Evolutionary conservation across 2,329 filamentous ascomycete species (phyloP), one percentile per base, ranked within the genome.

Genomic region (Beauveria caledonica): DNA sequence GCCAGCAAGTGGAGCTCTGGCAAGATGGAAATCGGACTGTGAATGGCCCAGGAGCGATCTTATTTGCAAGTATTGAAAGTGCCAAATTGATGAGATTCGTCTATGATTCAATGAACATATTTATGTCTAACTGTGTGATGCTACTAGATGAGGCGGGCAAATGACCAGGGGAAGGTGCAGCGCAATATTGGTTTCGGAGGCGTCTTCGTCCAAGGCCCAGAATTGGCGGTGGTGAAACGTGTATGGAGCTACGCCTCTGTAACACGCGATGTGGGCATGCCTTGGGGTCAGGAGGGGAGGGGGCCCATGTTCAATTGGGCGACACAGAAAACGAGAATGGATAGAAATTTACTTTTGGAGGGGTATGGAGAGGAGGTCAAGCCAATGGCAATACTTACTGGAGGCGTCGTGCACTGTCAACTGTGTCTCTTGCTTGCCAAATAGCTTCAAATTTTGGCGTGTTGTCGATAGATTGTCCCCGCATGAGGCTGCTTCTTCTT

Each of bases 261-360:
- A 56, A 60, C 59, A 50, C 59, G 51, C 59, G 52, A 60, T 50
- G 59, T 60, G 59, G 59, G 59, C 50, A 25, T 49, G 39, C 39
- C 40, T 36, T 51, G 36, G 46, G 27, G n/a, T 50, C 39, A 46
- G 39, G 19, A 9, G 21, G 15, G 13, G 19, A 39, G 54, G 29
- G 25, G 36, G 27, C 5, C 1, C 7, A 45, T 15, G 49, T 21
- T 23, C 27, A 51, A 49, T 27, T 40, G 39, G 51, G 21, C 21
- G 54, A 8, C 13, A 21, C 23, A 36, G 21, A 23, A 29, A 23
- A 29, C 39, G 51, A 54, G 23, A n/a, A 55, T 17, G 39, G 25
- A 23, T 19, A 17, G 39, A n/a, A 27, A 29, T 4, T 29, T 33
- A 33, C 5, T 33, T 5, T 36, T 36, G 33, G 11, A 15, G 6